These are phyloP conservation scores for Pyrenophora tritici-repentis DNA, from an alignment of 2,329 filamentous ascomycete genomes.

Conservation along the genomic window DNA sequence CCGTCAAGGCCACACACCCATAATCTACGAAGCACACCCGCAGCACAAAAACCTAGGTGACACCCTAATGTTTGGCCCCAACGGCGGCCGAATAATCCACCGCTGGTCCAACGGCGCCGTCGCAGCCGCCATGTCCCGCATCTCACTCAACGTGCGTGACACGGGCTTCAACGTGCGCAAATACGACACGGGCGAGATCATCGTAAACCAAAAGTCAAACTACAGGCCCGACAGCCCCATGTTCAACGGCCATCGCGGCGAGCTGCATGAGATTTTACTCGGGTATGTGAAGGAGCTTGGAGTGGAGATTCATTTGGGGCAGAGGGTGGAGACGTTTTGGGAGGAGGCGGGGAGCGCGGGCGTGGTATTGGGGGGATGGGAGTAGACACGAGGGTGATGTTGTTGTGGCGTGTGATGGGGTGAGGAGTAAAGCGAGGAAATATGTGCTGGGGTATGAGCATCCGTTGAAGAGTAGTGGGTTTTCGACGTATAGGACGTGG, in stretches of 20 bases:
- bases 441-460: constrained; percentile 59
- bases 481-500: constrained; percentile 59
- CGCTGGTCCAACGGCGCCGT: constrained; percentile 61
- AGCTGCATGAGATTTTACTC: constrained; percentile 64
- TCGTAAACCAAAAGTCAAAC: constrained; percentile 59
- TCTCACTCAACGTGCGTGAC: constrained; percentile 57
- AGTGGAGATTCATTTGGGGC: constrained; percentile 61
- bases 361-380: constrained; percentile 56
- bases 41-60: constrained; percentile 64
- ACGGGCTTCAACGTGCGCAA: constrained; percentile 67
- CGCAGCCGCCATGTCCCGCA: constrained; percentile 51
- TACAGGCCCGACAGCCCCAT: constrained; percentile 54
- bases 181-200: constrained; percentile 61
- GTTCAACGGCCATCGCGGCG: constrained; percentile 65
- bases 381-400: constrained; percentile 55
- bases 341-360: constrained; percentile 58
- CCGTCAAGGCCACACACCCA: constrained; percentile 65
- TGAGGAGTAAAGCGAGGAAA: constrained; percentile 56
- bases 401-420: constrained; percentile 58
- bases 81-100: constrained; percentile 64
- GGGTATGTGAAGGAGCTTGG: constrained; percentile 60
- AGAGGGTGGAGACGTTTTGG: constrained; percentile 59
- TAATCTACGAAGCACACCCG: constrained; percentile 62
- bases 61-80: constrained; percentile 66
- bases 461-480: constrained; percentile 58